Evolutionary conservation across 139 green algal species (phyloP).

Genomic region (Haematococcus sp.): DNA sequence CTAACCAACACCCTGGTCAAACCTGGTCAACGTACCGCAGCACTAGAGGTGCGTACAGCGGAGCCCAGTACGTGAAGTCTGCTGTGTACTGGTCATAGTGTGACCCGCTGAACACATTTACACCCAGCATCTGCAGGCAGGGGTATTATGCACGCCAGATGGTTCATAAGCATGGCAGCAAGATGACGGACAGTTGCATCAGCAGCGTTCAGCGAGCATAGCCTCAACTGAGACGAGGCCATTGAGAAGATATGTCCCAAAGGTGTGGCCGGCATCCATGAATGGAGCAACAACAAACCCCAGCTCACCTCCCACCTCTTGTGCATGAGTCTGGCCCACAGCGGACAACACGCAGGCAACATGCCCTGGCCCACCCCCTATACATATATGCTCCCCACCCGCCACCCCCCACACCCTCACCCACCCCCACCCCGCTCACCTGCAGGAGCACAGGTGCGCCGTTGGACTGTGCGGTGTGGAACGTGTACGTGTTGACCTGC

Average conservation of each 20-base stretch:
- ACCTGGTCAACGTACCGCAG: too few relatives aligned
- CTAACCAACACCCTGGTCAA: not conserved
- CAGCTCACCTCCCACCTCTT: too few relatives aligned
- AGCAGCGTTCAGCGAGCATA: too few relatives aligned
- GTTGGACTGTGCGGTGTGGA: constrained; percentile 31
- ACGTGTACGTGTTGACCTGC: constrained; percentile 40
- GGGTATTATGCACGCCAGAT: constrained; percentile 10
- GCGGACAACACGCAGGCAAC: too few relatives aligned
- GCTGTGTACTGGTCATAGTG: constrained; percentile 45
- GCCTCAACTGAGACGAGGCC: too few relatives aligned
- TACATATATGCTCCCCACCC: not conserved
- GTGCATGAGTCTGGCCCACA: too few relatives aligned
- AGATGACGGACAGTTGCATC: too few relatives aligned
- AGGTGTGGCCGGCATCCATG: too few relatives aligned
- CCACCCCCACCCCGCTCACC: not conserved
- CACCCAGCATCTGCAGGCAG: constrained; percentile 48
- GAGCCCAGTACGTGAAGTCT: constrained; percentile 27
- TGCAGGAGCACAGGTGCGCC: not conserved
- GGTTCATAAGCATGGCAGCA: not conserved
- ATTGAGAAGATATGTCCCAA: too few relatives aligned
- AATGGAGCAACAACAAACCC: too few relatives aligned
- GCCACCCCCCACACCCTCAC: not conserved
- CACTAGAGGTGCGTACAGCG: not conserved
- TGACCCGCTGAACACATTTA: constrained; percentile 43
- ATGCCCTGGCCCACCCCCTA: not conserved